Conservation (phyloP, 2,329 filamentous ascomycete species). For the Fusarium anguioides region DNA sequence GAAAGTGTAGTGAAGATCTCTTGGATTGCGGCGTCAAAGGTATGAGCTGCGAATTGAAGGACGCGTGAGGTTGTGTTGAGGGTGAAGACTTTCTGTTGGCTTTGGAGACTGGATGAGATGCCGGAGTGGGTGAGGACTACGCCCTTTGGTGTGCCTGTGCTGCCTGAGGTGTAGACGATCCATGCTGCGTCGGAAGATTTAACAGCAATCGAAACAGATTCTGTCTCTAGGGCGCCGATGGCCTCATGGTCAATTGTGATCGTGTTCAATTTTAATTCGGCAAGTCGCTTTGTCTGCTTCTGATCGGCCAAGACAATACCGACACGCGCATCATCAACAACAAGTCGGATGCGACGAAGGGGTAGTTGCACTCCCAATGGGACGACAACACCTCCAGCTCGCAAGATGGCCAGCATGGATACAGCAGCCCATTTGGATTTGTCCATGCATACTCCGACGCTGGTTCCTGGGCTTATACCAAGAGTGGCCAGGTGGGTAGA, state of each 20-base stretch:
- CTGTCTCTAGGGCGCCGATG: background rate
- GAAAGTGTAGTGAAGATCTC: background rate
- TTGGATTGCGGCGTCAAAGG: background rate
- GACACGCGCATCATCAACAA: background rate
- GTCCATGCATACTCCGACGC: conserved; percentile 1
- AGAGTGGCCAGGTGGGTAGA: background rate
- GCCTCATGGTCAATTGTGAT: background rate
- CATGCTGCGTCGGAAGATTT: background rate
- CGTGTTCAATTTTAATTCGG: background rate
- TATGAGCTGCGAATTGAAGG: background rate
- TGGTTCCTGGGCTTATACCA: background rate
- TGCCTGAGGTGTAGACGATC: conserved; percentile 3
- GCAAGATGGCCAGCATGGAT: background rate
- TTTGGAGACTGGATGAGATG: background rate
- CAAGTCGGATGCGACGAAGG: background rate
- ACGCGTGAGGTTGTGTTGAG: background rate
- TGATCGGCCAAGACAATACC: background rate
- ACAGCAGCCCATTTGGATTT: background rate
- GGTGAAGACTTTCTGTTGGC: background rate
- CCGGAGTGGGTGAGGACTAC: background rate
- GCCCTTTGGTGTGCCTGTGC: background rate
- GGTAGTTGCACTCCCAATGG: background rate
- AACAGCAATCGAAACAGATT: background rate
- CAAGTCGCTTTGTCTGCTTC: background rate
- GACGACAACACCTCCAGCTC: background rate